phyloP scores from a whole-genome alignment of 1,284 basidiomycete genomes.

The Sporisorium exsertum region DNA sequence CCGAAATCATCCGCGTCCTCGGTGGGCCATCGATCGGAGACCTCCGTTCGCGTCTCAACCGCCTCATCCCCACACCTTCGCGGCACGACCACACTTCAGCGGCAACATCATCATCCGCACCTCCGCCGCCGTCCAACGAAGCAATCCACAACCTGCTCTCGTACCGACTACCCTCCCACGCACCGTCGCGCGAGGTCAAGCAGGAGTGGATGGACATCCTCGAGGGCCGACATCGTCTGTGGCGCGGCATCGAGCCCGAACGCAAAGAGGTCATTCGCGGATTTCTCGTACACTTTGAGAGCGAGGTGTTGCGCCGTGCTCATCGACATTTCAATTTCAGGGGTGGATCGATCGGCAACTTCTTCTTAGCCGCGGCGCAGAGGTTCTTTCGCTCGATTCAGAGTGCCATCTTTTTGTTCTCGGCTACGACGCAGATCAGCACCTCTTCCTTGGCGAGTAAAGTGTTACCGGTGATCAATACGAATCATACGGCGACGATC shows the following conservation, averaged over 20 bases:
- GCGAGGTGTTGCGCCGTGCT: constrained; percentile 83
- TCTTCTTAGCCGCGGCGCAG: constrained; percentile 63
- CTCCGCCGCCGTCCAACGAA: constrained; percentile 48
- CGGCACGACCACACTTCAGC: constrained; percentile 71
- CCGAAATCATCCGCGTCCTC: constrained; percentile 61
- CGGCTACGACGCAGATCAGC: constrained; percentile 81
- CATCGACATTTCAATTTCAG: constrained; percentile 67
- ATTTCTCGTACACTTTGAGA: constrained; percentile 82
- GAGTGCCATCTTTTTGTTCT: constrained; percentile 94
- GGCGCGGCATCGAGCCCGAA: constrained; percentile 89
- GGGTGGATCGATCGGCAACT: constrained; percentile 65
- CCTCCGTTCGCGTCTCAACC: constrained; percentile 81
- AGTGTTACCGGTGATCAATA: constrained; percentile 89
- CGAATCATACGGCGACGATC: constrained; percentile 96
- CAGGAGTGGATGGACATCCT: constrained; percentile 92
- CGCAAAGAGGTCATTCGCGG: constrained; percentile 88
- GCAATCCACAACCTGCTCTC: constrained; percentile 82
- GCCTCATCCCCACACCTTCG: constrained; percentile 78
- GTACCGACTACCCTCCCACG: constrained; percentile 80
- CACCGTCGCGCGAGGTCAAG: constrained; percentile 80
- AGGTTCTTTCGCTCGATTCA: constrained; percentile 71
- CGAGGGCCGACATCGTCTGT: constrained; percentile 85
- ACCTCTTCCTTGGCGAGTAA: constrained; percentile 71
- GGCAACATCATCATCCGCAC: constrained; percentile 42
- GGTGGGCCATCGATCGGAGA: constrained; percentile 67